Evolutionary conservation across 2,329 filamentous ascomycete species (phyloP).

Genomic region (Cercospora berteroae): DNA sequence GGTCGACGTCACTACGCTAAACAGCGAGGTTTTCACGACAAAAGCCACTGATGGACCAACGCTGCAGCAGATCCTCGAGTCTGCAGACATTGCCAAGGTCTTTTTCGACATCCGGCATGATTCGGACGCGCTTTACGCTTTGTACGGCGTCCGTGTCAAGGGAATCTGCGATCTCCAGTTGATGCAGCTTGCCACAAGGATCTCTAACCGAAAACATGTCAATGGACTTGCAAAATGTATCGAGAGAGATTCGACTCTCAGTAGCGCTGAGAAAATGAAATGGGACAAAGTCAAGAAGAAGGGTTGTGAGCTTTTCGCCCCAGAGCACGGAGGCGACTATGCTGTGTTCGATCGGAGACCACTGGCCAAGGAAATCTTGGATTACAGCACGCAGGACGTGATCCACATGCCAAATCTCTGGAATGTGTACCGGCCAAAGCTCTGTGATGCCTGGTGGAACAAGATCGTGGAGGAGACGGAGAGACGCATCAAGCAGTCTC

Average conservation of each 20-base stretch:
- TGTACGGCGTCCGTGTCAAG: background rate
- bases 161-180: background rate
- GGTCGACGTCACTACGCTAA: conserved; percentile 47
- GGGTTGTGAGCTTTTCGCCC: conserved; percentile 43
- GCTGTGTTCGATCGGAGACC: conserved; percentile 52
- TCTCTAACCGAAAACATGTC: conserved; percentile 29
- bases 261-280: background rate
- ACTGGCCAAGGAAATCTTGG: conserved; percentile 39
- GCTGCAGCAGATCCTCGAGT: conserved; percentile 49
- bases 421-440: conserved; percentile 24
- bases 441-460: conserved; percentile 29
- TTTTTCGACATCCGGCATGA: conserved; percentile 61
- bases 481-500: background rate
- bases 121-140: conserved; percentile 41
- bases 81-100: conserved; percentile 46
- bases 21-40: conserved; percentile 42
- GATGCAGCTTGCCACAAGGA: conserved; percentile 22
- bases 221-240: conserved; percentile 44
- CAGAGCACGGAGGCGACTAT: conserved; percentile 46
- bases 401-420: conserved; percentile 38
- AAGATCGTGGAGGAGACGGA: conserved; percentile 6
- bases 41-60: conserved; percentile 9
- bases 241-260: conserved; percentile 27
- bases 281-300: conserved; percentile 42
- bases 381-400: conserved; percentile 53